Evolutionary conservation across 805 yeast species (phyloP), one percentile per base, ranked within the genome.

Genomic region (Barnettozyma pratensis): DNA sequence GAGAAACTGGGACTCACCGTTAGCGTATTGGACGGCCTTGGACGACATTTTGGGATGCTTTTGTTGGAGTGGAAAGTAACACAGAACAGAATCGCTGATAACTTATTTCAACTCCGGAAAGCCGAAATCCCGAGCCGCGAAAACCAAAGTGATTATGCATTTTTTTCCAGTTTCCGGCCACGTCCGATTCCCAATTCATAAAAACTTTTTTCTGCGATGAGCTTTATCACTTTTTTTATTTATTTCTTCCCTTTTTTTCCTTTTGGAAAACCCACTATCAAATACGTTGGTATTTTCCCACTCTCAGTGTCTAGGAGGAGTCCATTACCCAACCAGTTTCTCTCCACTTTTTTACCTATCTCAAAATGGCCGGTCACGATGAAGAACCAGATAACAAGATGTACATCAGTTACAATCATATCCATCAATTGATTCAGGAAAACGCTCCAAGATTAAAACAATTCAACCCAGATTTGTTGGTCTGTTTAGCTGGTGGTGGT

Each of bases 401-500:
- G 71, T 86, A 83, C 72, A 85, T 86, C 59, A 82, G 89, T 47
- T 86, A 86, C 76, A 85, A 86, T 69, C 84, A 85, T 65, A 81
- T 86, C 30, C 95, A 86, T 64, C 87, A 85, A 66, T 69, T 83
- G 56, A 81, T 87, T 66, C 86, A 81, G 61, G 76, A 73, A 53
- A 64, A 75, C 12, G 83, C 90, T 12, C 80, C 74, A 48, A 77
- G 75, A 54, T 77, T 86, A 65, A 81, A 80, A 65, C 68, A 71
- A 29, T 84, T 88, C 73, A 80, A 87, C 59, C 96, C 96, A 37
- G 96, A 91, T 67, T 76, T 88, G 50, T 87, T 91, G 69, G 87
- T 92, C 54, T 97, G 98, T 57, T 89, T 92, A 61, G 99, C 96
- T 62, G 96, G 96, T 59, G 96, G 99, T 65, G 99, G 98, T 2